These are phyloP conservation scores for Torulaspora microellipsoides DNA, from an alignment of 805 yeast genomes.

Conservation along the genomic window DNA sequence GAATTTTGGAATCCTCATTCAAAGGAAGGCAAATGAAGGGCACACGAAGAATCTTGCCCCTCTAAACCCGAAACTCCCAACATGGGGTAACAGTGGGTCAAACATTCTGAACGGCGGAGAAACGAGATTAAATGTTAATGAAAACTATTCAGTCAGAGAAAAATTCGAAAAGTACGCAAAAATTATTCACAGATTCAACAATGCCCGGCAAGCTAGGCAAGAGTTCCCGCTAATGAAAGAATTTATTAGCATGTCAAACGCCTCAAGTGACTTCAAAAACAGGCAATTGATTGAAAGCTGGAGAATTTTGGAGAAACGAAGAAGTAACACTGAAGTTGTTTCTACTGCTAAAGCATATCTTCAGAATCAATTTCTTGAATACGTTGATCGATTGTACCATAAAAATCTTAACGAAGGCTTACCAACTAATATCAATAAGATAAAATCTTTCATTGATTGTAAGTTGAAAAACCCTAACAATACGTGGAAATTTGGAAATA, in stretches of 20 bases:
- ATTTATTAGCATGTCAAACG: slow-evolving; percentile 55
- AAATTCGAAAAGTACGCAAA: slow-evolving; percentile 74
- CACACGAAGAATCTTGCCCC: slow-evolving; percentile 12
- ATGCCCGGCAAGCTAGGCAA: slow-evolving; percentile 50
- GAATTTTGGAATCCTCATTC: slow-evolving; percentile 56
- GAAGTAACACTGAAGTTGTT: slow-evolving; percentile 39
- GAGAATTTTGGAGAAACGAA: slow-evolving; percentile 52
- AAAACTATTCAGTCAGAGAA: slow-evolving; percentile 39
- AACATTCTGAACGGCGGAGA: slow-evolving; percentile 29
- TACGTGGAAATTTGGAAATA: slow-evolving; percentile 48
- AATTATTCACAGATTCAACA: slow-evolving; percentile 65
- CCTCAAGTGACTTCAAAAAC: slow-evolving; percentile 57
- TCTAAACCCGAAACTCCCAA: slow-evolving; percentile 15
- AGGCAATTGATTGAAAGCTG: slow-evolving; percentile 73
- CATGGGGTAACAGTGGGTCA: slow-evolving; percentile 32
- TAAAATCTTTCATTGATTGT: slow-evolving; percentile 54
- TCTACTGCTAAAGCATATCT: slow-evolving; percentile 54
- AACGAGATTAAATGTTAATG: slow-evolving; percentile 42
- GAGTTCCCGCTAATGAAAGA: slow-evolving; percentile 56
- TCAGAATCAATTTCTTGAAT: slow-evolving; percentile 72
- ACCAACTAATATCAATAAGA: slow-evolving; percentile 68
- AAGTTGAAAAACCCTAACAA: slow-evolving; percentile 42
- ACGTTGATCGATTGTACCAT: slow-evolving; percentile 61
- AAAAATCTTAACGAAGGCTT: slow-evolving; percentile 55
- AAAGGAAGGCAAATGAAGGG: slow-evolving; percentile 22